Base-by-base conservation (phyloP, 2,329 filamentous ascomycete genomes). In the Xylariales sp. region DNA sequence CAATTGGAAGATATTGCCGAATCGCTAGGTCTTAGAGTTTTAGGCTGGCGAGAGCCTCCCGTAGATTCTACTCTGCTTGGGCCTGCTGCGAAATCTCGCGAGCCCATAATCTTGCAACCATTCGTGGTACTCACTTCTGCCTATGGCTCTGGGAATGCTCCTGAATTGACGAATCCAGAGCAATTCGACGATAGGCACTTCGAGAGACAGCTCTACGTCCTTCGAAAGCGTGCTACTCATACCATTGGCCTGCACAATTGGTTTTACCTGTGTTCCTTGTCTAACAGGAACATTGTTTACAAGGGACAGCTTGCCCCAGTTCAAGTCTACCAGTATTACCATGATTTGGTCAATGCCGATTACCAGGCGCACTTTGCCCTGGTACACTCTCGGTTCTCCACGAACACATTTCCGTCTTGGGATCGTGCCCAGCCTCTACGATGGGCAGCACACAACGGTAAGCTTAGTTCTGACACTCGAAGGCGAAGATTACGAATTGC, bases 281-380 rank as follows among this genome's bases (percentile, higher is more conserved):
- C 84, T 65, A 96, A 95, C 81, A 90, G 90, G 70, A 97, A 97
- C 72, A 97, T 97, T 68, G 88, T 97, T 46, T 97, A 97, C 78
- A 97, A 97, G 77, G 91, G 91, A 50, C 93, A 97, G 65, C 75
- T 97, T 51, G 86, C 91, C 32, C 91, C 91, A 18, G 81, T 91
- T 21, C 91, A 97, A 72, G 91, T 97, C 39, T 97, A 97, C 70
- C 86, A 94, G 62, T 97, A 97, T 73, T 97, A 95, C 69, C 88
- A 96, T 66, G 91, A 97, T 70, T 70, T 97, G 62, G 86, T 96
- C 53, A 95, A 93, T 55, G 91, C 95, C 51, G 91, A 97, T 64
- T 97, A 95, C 65, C 88, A 97, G 73, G 90, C 85, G 49, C 90
- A 97, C 69, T 97, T 97, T 65, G 93, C 91, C 45, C 76, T 97